Conservation (phyloP, 495 filamentous ascomycete genomes). For the Aspergillus asperescens region DNA sequence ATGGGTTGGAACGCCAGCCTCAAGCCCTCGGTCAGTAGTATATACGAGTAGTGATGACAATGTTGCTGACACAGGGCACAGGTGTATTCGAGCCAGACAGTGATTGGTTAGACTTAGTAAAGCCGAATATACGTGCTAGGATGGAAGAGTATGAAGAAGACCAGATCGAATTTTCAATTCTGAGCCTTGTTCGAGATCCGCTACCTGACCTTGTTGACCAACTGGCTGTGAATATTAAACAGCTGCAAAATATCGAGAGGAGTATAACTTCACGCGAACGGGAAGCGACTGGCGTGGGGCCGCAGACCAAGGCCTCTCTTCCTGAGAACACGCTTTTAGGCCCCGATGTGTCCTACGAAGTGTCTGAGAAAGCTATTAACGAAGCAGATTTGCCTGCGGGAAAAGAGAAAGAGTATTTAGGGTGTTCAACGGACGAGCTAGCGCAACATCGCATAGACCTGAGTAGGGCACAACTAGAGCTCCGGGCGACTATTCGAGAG, state of each 20-base stretch:
- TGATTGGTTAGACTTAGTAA: constrained; percentile 49
- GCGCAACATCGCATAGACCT: constrained; percentile 25
- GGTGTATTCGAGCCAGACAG: constrained; percentile 31
- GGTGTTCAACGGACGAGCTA: constrained; percentile 24
- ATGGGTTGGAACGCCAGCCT: constrained; percentile 75
- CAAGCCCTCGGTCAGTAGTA: constrained; percentile 56
- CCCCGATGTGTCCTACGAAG: constrained; percentile 28
- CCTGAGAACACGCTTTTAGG: constrained; percentile 27
- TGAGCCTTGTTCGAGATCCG: constrained; percentile 52
- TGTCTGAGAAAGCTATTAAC: constrained; percentile 34
- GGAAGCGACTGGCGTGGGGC: neutral
- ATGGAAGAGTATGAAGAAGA: constrained; percentile 51
- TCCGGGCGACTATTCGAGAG: constrained; percentile 39
- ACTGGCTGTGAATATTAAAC: constrained; percentile 45
- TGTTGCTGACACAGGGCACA: constrained; percentile 5
- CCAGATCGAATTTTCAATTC: constrained; percentile 53
- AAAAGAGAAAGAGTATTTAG: constrained; percentile 16
- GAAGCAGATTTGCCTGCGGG: constrained; percentile 18
- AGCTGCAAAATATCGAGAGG: constrained; percentile 31
- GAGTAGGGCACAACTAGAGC: constrained; percentile 27
- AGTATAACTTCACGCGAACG: constrained; percentile 23
- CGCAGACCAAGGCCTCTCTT: neutral
- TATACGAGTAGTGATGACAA: neutral
- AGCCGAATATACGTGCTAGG: constrained; percentile 42
- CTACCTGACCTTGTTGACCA: constrained; percentile 34